Evolutionary conservation across 129 eudicot genomes (phyloP).

Genomic region (Kitagawia praeruptora): DNA sequence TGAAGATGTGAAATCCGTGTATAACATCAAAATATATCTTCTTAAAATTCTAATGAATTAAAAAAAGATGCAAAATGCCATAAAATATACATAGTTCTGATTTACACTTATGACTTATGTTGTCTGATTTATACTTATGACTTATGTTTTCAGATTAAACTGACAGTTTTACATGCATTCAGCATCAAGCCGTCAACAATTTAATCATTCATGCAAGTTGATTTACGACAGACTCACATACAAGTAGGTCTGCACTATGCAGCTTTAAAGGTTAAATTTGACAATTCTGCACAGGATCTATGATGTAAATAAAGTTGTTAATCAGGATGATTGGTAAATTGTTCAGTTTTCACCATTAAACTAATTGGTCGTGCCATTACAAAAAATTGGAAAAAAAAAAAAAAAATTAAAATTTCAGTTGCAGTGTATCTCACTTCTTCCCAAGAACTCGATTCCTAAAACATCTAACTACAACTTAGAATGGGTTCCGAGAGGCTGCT

Average conservation of each 20-base stretch:
- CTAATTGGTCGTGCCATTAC: not conserved
- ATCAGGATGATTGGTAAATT: not conserved
- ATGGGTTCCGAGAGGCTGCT: too few species aligned
- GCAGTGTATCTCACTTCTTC: constrained; percentile 11
- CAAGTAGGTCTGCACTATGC: not conserved
- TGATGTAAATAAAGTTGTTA: too few species aligned
- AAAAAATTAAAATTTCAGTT: not conserved
- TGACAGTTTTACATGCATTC: not conserved
- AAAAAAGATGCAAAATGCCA: too few species aligned
- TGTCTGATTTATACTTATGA: too few species aligned
- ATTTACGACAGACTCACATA: not conserved
- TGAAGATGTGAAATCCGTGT: too few species aligned
- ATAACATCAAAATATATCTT: too few species aligned
- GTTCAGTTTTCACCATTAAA: not conserved
- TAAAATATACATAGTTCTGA: too few species aligned
- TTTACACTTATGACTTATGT: too few species aligned
- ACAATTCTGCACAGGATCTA: not conserved
- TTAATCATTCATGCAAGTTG: not conserved
- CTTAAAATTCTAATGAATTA: too few species aligned
- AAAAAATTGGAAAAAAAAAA: not conserved
- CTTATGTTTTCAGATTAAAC: too few species aligned
- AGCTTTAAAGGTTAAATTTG: not conserved
- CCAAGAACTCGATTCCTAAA: too few species aligned
- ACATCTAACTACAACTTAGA: too few species aligned
- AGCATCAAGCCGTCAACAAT: not conserved